Evolutionary conservation across 768 basidiomycete genomes (phyloP), one percentile per base, ranked within the genome.

Genomic region (Mycena albidolilacea): DNA sequence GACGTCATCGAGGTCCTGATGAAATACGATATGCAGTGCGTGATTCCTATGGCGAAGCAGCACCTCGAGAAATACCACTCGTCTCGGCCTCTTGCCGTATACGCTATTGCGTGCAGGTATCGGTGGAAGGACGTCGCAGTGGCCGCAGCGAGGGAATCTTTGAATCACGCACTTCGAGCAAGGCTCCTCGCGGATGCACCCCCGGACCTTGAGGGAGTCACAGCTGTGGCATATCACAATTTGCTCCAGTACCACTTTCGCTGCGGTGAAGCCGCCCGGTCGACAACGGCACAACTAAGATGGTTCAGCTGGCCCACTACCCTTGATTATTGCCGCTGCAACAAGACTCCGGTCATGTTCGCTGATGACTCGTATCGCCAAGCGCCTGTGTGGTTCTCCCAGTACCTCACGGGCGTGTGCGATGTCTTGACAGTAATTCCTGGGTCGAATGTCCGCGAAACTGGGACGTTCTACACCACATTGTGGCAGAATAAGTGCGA

Each of bases 21-120:
- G 46, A 70, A 70, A 59, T 70, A 64, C 63, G 63, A 70, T 17
- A 46, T 70, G 54, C 62, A 70, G n/a, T 50, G 43, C 39, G 19
- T 46, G 0, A 21, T 64, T 21, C 61, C 62, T 35, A 19, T 17
- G 11, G 37, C 30, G 19, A 70, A 59, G 39, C 62, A 57, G 14
- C 57, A 57, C 7, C 63, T 70, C 37, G 44, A 39, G 35, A 57
- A 48, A 48, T 64, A 58, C 55, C 3, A 15, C 41, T n/a, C 30
- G 35, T 10, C 52, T 23, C 17, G 7, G 30, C 55, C 50, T 37
- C 54, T 70, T 7, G 63, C 30, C 19, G 55, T 64, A 19, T 64
- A 46, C 43, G 41, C 63, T n/a, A 12, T 70, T 35, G 69, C 62
- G 12, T 30, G 10, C 35, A 57, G 9, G 35, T 23, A 70, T 52